Conservation (phyloP, 352 stramenopile species). For the Phytophthora ramorum region DNA sequence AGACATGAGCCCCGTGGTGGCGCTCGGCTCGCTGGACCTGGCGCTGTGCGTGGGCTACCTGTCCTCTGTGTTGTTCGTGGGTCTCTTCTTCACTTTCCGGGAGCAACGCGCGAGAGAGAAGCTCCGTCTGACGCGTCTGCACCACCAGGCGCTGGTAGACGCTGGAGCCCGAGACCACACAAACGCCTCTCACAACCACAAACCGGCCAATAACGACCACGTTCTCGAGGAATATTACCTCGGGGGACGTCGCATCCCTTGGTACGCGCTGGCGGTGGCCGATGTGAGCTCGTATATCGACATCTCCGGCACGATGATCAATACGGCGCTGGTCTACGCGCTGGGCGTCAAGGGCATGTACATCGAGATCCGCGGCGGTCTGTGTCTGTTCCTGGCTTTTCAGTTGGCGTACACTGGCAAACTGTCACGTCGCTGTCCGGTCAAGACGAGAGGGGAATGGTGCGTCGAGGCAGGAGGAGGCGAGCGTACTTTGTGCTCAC, state of each 20-base stretch:
- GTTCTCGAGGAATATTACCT: constrained; percentile 83
- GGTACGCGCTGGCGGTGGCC: constrained; percentile 75
- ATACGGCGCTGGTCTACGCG: constrained; percentile 82
- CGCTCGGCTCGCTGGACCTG: constrained; percentile 56
- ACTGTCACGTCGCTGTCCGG: constrained; percentile 70
- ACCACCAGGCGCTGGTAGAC: constrained; percentile 24
- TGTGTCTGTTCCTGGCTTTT: constrained; percentile 84
- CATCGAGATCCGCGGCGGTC: constrained; percentile 79
- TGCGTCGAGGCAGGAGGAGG: constrained; percentile 24
- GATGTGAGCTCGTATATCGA: constrained; percentile 90
- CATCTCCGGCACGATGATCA: constrained; percentile 88
- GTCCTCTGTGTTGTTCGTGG: constrained; percentile 67
- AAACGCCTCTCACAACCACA: constrained; percentile 14
- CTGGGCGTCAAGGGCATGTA: constrained; percentile 87
- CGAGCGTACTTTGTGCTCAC: neutral
- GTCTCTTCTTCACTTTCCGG: constrained; percentile 70
- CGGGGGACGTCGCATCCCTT: constrained; percentile 67
- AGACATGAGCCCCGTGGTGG: constrained; percentile 25
- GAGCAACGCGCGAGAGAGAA: constrained; percentile 55
- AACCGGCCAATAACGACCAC: constrained; percentile 31
- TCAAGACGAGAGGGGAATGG: constrained; percentile 85
- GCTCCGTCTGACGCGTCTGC: constrained; percentile 38
- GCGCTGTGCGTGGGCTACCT: constrained; percentile 64
- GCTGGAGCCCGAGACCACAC: constrained; percentile 30
- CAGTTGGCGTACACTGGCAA: constrained; percentile 86